Base-by-base conservation (phyloP, 148 eudicot species). In the Euryodendron excelsum region DNA sequence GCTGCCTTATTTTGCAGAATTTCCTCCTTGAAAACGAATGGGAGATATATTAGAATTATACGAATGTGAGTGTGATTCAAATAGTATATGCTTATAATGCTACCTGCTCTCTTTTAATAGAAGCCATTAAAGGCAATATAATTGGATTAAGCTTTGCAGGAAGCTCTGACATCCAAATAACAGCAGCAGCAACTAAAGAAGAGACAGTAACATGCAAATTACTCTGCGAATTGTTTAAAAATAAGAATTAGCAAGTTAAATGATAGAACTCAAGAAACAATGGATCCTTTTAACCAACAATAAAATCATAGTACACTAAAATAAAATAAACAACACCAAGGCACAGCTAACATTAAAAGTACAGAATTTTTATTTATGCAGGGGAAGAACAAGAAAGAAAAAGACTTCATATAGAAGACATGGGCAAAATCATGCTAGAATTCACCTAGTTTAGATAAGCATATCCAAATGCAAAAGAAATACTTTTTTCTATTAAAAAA, bases 61-160 rank as follows among this genome's bases (percentile, higher is more conserved):
- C 17, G 36, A n/a, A 53, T 81, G 34, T 62, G 39, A 18, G n/a
- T 10, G 31, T 72, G 0, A 39, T 50, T 23, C 28, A 69, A 70
- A 53, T 33, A 48, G 30, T 27, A 84, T 63, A 67, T 9, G 52
- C n/a, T 20, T 39, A 75, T 7, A 61, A 25, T 7, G 13, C 25
- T 84, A 89, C 91, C 89, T 96, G 98, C 80, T 96, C 99, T 84
- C 93, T 89, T 78, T 88, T 96, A 50, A 96, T 79, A 30, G 99
- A 96, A 72, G 99, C 92, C 99, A 96, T 96, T 66, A 96, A 67
- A 20, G 99, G 99, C 69, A 96, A 83, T 74, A 96, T 96, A 67
- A 96, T 87, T 20, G 98, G 95, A 77, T 93, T 96, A 31, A 96
- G 93, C 88, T 86, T 93, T 64, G 88, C 82, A 52, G 99, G 99